Evolutionary conservation across 495 filamentous ascomycete genomes (phyloP), one percentile per base, ranked within the genome.

Genomic region (Trichoderma reesei): DNA sequence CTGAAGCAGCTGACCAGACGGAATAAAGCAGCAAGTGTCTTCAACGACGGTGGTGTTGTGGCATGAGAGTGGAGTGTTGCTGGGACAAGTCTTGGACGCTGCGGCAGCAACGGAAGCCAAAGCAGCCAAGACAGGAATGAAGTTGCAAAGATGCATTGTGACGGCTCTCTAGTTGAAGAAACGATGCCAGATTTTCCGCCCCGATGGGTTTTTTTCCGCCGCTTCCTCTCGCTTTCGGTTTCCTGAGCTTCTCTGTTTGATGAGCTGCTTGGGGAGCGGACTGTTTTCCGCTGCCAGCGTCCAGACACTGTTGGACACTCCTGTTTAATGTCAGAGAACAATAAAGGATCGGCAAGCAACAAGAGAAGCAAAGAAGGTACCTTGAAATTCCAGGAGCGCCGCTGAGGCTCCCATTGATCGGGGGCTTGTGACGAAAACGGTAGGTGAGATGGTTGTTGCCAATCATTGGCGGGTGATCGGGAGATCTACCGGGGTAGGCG

Each of bases 11-110:
- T 86, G 83, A 3, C 90, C 90, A 3, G 90, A 88, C 0, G 88
- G 88, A 44, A 91, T 90, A 78, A 90, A 90, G 78, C 90, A 93
- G 77, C 90, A 93, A 41, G 80, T 78, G 61, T 88, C 78, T 4
- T 72, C 68, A 3, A 72, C 69, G 14, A 46, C 66, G 26, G 71
- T 76, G 64, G 67, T 72, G 65, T 75, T 77, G 56, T 77, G 74
- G 62, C 76, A 78, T 39, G 70, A 73, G n/a, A 73, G 63, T 9
- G 73, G 73, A 36, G 68, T 54, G 62, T 72, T 64, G 41, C 62
- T 65, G 34, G 71, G 70, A 44, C 74, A 76, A 5, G 16, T 38
- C 20, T 61, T 46, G 18, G 69, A 65, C 11, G 54, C n/a, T n/a
- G 64, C 51, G 51, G 66, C 42, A 59, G 61, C 63, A 64, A 56